phyloP scores from a whole-genome alignment of 352 stramenopile genomes.

The Pythium phragmiticola region DNA sequence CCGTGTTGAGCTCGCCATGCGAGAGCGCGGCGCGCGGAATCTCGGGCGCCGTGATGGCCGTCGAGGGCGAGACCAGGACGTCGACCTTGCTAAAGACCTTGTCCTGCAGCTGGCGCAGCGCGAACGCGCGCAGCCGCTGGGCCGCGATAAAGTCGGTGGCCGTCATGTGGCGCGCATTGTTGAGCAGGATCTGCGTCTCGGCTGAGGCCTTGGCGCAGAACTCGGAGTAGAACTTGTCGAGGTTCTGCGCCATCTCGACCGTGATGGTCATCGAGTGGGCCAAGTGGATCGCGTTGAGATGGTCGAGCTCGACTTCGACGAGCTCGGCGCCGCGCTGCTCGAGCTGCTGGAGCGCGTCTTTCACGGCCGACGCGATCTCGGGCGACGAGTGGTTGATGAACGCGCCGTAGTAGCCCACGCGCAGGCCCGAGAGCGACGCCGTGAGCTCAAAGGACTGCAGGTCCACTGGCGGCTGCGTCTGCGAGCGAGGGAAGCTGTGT shows the following conservation, averaged over 20 bases:
- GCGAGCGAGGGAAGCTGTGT: constrained; percentile 38
- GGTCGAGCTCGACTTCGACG: constrained; percentile 71
- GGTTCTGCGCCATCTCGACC: constrained; percentile 71
- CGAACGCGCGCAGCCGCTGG: constrained; percentile 83
- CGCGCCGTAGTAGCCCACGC: constrained; percentile 76
- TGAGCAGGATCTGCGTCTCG: constrained; percentile 77
- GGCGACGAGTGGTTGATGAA: constrained; percentile 74
- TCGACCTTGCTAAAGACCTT: constrained; percentile 85
- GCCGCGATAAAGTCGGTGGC: constrained; percentile 84
- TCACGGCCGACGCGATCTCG: constrained; percentile 48
- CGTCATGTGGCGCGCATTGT: constrained; percentile 61
- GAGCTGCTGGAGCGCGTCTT: constrained; percentile 49
- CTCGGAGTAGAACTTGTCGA: constrained; percentile 64
- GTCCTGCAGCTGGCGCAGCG: constrained; percentile 67
- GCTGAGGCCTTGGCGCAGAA: constrained; percentile 51
- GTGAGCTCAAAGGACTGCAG: constrained; percentile 59
- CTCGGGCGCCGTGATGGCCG: constrained; percentile 69
- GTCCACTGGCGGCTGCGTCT: constrained; percentile 48
- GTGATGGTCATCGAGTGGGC: constrained; percentile 82
- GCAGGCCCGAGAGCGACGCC: constrained; percentile 54
- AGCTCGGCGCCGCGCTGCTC: constrained; percentile 61
- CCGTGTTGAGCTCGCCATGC: constrained; percentile 56
- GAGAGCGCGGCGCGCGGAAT: constrained; percentile 47
- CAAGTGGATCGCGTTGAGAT: constrained; percentile 76
- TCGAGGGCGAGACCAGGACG: constrained; percentile 86